Evolutionary conservation across 345 rosid species (phyloP).

Genomic region (Crucihimalaya himalaica): DNA sequence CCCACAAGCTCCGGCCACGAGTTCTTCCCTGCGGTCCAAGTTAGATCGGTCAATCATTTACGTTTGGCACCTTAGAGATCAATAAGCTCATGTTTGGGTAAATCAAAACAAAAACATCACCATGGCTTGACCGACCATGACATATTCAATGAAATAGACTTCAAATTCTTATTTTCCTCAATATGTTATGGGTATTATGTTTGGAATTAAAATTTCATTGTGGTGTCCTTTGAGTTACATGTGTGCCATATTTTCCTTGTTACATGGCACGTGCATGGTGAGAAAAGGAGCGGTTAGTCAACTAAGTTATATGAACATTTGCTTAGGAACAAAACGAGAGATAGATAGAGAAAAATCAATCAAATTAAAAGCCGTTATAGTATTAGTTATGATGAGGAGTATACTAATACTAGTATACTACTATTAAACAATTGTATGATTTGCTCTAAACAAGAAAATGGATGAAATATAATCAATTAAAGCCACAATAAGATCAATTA

Average conservation of each 20-base stretch:
- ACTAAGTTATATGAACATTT: too few relatives aligned
- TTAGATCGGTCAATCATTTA: background rate
- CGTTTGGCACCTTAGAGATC: background rate
- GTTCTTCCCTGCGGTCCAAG: slow-evolving; percentile 18
- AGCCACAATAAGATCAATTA: background rate
- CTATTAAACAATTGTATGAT: background rate
- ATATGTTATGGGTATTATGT: background rate
- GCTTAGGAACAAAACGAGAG: background rate
- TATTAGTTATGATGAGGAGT: too few relatives aligned
- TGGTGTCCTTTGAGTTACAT: background rate
- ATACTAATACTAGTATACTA: too few relatives aligned
- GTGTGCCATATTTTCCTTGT: background rate
- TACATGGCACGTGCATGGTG: background rate
- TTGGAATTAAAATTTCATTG: background rate
- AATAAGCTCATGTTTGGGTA: background rate
- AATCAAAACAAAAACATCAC: background rate
- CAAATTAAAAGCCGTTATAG: background rate
- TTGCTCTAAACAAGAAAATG: background rate
- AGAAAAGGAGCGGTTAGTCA: background rate
- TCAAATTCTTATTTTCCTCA: background rate
- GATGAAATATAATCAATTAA: background rate
- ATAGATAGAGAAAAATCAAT: background rate
- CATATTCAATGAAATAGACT: background rate
- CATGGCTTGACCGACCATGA: background rate
- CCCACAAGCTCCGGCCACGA: slow-evolving; percentile 44